Conservation (phyloP, 805 yeast genomes). For the Candida nanaspora region DNA sequence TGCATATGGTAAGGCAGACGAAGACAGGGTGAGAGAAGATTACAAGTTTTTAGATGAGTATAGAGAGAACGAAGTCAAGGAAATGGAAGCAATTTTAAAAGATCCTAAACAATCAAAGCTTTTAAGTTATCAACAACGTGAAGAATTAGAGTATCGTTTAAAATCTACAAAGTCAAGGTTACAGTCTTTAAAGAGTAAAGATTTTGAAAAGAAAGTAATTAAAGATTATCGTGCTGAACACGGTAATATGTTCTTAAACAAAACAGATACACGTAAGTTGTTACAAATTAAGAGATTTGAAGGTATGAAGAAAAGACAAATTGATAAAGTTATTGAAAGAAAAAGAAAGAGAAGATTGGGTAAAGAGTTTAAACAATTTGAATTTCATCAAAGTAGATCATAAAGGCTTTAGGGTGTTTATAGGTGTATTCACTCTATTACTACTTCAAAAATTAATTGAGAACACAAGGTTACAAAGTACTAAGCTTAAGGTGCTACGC, state of each 20-base stretch:
- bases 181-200: slow-evolving; percentile 65
- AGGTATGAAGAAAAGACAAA: slow-evolving; percentile 59
- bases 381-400: slow-evolving; percentile 14
- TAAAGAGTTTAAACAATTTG: slow-evolving; percentile 56
- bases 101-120: slow-evolving; percentile 41
- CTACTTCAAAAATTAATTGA: no score
- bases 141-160: slow-evolving; percentile 45
- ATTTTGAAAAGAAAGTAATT: slow-evolving; percentile 62
- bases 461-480: no score
- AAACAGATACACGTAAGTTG: slow-evolving; percentile 65
- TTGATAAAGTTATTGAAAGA: slow-evolving; percentile 79
- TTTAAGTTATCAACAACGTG: slow-evolving; percentile 37
- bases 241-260: slow-evolving; percentile 53
- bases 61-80: slow-evolving; percentile 62
- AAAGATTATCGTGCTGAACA: slow-evolving; percentile 50
- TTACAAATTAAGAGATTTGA: slow-evolving; percentile 75
- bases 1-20: slow-evolving; percentile 79
- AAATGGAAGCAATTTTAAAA: slow-evolving; percentile 48
- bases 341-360: slow-evolving; percentile 82
- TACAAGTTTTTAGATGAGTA: slow-evolving; percentile 85
- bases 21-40: slow-evolving; percentile 58
- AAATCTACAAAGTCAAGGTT: slow-evolving; percentile 62
- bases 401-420: neutral
- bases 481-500: no score
- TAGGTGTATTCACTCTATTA: no score